phyloP scores from a whole-genome alignment of 768 basidiomycete species.

The Xerocomellus amylosporus region DNA sequence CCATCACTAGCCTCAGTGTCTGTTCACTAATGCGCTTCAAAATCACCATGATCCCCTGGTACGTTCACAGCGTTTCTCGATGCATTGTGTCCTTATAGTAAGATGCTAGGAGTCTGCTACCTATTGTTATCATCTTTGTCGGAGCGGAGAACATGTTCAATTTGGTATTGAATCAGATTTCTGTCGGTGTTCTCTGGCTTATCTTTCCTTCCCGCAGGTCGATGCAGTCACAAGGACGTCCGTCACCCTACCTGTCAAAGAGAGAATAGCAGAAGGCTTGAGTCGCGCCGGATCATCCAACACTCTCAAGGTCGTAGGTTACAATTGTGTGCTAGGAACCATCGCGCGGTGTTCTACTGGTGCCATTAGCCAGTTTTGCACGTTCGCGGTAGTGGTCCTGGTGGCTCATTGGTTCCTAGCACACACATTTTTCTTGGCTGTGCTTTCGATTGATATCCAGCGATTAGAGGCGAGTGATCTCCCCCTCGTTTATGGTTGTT shows the following conservation, averaged over 20 bases:
- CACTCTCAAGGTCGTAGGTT: slow-evolving; percentile 86
- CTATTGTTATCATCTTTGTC: slow-evolving; percentile 91
- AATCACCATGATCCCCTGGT: slow-evolving; percentile 90
- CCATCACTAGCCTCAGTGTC: slow-evolving; percentile 90
- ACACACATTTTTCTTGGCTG: slow-evolving; percentile 93
- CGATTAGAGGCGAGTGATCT: slow-evolving; percentile 67
- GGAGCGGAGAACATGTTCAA: slow-evolving; percentile 98
- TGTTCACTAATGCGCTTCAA: slow-evolving; percentile 88
- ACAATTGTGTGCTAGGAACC: slow-evolving; percentile 74
- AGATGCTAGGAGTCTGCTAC: slow-evolving; percentile 70
- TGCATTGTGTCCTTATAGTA: slow-evolving; percentile 6
- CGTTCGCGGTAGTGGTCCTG: slow-evolving; percentile 90
- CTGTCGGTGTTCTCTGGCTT: slow-evolving; percentile 18
- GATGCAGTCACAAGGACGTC: slow-evolving; percentile 83
- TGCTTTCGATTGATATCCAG: slow-evolving; percentile 93
- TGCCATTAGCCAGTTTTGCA: slow-evolving; percentile 88
- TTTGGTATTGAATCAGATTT: slow-evolving; percentile 53
- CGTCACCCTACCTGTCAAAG: slow-evolving; percentile 84
- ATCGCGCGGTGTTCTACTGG: slow-evolving; percentile 74
- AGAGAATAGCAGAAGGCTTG: slow-evolving; percentile 89
- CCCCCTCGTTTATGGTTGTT: neutral
- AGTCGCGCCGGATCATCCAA: slow-evolving; percentile 87
- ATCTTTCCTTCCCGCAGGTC: slow-evolving; percentile 48
- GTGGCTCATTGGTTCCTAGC: slow-evolving; percentile 98
- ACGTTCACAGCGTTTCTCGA: slow-evolving; percentile 24